A percentile compares a stretch with the other conserved stretches of the same genome.
Evolutionary conservation across 2,329 filamentous ascomycete genomes (phyloP).

Genomic region (Neofusicoccum umdonicola): DNA sequence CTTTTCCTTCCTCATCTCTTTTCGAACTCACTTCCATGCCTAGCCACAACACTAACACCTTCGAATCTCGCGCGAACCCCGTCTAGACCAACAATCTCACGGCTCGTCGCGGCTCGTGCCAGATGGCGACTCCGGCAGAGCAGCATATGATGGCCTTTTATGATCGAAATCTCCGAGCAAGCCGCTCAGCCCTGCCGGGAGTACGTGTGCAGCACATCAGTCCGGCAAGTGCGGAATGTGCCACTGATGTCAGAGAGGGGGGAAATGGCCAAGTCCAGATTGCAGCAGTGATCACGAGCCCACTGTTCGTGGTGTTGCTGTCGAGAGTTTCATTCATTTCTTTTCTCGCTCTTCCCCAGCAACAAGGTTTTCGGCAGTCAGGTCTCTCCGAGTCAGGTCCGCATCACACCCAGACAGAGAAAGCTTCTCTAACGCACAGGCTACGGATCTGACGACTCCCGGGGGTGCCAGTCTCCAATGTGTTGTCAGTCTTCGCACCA

Average conservation of each 20-base stretch:
- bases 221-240: neutral
- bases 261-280: neutral
- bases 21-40: conserved; percentile 1
- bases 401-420: neutral
- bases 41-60: neutral
- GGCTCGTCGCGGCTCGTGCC: neutral
- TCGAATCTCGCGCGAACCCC: neutral
- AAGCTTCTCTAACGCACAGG: neutral
- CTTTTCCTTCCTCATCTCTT: conserved; percentile 2
- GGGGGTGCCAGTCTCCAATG: neutral
- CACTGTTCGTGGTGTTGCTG: neutral
- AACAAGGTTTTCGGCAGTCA: neutral
- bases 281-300: neutral
- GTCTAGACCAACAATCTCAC: neutral
- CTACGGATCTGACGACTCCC: neutral
- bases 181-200: neutral
- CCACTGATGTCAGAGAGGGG: neutral
- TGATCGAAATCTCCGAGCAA: neutral
- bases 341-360: neutral
- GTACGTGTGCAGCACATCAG: neutral
- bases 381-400: conserved; percentile 1
- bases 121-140: neutral
- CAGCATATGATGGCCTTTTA: neutral
- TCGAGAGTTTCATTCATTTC: neutral
- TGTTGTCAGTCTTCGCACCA: neutral